phyloP scores from a whole-genome alignment of 1,284 basidiomycete genomes.

The Amylostereum areolatum region DNA sequence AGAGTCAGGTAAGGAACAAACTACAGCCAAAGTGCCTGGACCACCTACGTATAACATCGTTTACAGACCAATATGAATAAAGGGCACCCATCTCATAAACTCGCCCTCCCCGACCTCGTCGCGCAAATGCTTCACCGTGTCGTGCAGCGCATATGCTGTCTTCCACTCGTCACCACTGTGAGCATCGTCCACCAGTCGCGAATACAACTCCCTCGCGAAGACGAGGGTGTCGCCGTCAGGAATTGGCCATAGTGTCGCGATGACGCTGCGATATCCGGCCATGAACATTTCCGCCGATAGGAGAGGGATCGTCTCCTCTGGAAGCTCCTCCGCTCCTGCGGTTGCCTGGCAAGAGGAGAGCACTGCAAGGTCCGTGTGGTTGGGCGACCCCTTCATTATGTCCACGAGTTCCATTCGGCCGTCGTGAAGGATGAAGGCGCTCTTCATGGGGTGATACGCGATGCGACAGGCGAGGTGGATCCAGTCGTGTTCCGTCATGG shows the following conservation, averaged over 20 bases:
- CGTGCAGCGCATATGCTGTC: slow-evolving; percentile 3
- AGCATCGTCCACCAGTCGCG: background rate
- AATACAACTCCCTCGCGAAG: slow-evolving; percentile 10
- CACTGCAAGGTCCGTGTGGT: background rate
- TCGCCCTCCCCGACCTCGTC: background rate
- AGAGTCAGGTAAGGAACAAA: no score
- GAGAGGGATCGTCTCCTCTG: slow-evolving; percentile 4
- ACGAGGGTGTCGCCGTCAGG: slow-evolving; percentile 7
- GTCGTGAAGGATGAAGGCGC: background rate
- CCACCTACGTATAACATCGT: no score
- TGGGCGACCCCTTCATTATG: background rate
- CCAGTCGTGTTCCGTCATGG: background rate
- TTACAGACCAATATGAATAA: background rate
- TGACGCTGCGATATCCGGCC: slow-evolving; percentile 15
- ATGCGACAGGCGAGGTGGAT: slow-evolving; percentile 1
- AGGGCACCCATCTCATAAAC: slow-evolving; percentile 1
- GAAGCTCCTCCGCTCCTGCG: background rate
- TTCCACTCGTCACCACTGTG: background rate
- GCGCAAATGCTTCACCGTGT: background rate
- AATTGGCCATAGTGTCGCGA: slow-evolving; percentile 21
- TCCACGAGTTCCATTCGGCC: background rate
- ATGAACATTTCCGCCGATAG: slow-evolving; percentile 19
- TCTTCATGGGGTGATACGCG: background rate
- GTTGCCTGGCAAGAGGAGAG: background rate
- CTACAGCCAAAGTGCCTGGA: no score